phyloP scores from a whole-genome alignment of 2,329 filamentous ascomycete species.

The Phoma sp. region DNA sequence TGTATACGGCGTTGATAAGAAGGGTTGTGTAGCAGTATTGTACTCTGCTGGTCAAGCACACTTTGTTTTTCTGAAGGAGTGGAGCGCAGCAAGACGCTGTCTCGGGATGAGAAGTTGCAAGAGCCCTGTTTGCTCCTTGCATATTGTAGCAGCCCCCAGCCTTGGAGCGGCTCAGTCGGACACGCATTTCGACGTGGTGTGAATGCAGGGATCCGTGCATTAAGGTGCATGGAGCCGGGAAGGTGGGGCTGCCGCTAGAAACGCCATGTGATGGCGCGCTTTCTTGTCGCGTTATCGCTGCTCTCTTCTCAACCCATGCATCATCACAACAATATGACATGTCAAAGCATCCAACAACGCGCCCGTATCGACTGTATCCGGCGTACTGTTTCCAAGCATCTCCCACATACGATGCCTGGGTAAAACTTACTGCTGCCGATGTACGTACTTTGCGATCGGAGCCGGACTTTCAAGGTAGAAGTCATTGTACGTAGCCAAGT shows the following conservation, averaged over 20 bases:
- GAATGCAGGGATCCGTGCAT: constrained; percentile 13
- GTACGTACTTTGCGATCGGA: constrained; percentile 59
- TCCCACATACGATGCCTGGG: constrained; percentile 68
- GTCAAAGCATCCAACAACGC: constrained; percentile 32
- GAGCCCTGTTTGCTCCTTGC: constrained; percentile 37
- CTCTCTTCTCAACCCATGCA: constrained; percentile 16
- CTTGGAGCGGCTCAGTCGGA: constrained; percentile 40
- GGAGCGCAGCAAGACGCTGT: not conserved
- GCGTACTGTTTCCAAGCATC: constrained; percentile 66
- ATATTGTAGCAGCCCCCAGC: constrained; percentile 11
- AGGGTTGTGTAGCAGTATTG: no score
- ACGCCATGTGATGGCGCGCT: constrained; percentile 8
- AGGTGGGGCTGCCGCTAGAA: constrained; percentile 4
- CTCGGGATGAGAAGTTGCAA: not conserved
- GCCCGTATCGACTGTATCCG: constrained; percentile 56
- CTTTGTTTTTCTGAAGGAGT: constrained; percentile 4
- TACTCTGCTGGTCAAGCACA: constrained; percentile 23
- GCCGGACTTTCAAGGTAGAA: constrained; percentile 59
- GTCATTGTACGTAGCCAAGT: not conserved
- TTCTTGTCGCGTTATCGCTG: constrained; percentile 25
- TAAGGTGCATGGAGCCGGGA: constrained; percentile 5
- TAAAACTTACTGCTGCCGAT: constrained; percentile 64
- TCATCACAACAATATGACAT: constrained; percentile 38
- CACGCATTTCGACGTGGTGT: constrained; percentile 11
- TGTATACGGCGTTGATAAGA: no score